Evolutionary conservation across 805 yeast genomes (phyloP), one percentile per base, ranked within the genome.

Genomic region (Lipomyces orientalis): DNA sequence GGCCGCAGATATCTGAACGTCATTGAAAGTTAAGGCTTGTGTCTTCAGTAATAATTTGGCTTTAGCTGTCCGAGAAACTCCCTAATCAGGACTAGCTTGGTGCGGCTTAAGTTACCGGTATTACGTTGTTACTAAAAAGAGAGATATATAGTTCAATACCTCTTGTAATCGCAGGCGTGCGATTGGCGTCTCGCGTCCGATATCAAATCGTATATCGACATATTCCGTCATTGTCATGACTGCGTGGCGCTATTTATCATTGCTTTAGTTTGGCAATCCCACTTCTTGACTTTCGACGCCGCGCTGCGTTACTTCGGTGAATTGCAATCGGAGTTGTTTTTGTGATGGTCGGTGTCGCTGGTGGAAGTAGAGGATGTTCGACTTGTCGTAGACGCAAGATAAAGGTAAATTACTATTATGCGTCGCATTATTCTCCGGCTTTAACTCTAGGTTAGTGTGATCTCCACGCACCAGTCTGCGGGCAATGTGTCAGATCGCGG

Each of bases 351-450:
- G 63, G 63, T 16, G 63, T 60, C 10, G 31, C 63, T 9, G 63
- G 63, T 22, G 63, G 63, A n/a, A 60, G 63, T 33, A 33, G 29
- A 33, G 63, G 64, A 34, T 60, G 63, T 43, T 22, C 46, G 9
- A 37, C 57, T 25, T 60, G 63, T 19, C 16, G 60, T 2, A 56
- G 25, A 2, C 63, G 63, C n/a, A 60, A 60, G 60, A 19, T 60
- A 43, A 60, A 60, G 64, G 63, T 60, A 43, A n/a, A 43, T 16
- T 16, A 19, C 22, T 6, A n/a, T n/a, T 43, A 43, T 43, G 16
- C 9, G 49, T 43, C 2, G 49, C 19, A 19, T 16, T 7, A 43
- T 43, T 5, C 19, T 43, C 16, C 49, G 14, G 49, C 19, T 43
- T 34, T 37, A 29, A 58, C 61, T 43, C 35, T 19, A 14, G n/a